A percentile compares a stretch with the other conserved stretches of the same genome.
phyloP scores from a whole-genome alignment of 305 asterid species.

The Striga hermonthica region DNA sequence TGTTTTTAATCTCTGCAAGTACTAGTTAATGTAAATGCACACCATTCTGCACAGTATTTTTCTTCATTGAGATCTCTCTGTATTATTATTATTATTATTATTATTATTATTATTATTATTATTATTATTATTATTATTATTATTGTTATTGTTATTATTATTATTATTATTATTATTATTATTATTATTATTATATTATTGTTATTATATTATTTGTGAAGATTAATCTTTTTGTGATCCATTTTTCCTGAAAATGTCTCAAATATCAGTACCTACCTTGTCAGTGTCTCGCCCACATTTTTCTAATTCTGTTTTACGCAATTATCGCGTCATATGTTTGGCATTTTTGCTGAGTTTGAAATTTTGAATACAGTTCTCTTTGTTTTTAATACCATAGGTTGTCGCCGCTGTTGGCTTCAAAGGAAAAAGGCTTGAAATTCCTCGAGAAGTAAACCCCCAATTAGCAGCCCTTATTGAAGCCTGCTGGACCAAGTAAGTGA shows the following conservation, averaged over 20 bases:
- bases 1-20: no score
- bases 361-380: constrained; percentile 17
- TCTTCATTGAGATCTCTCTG: no score
- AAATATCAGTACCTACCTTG: neutral
- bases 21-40: no score
- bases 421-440: constrained; percentile 81
- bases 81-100: no score
- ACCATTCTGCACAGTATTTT: no score
- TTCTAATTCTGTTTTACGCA: neutral
- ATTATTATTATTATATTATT: no score
- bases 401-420: constrained; percentile 97
- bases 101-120: no score
- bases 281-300: neutral
- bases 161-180: no score
- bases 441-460: constrained; percentile 69
- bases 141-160: no score
- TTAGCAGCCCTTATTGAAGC: constrained; percentile 76
- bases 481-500: constrained; percentile 90
- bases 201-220: neutral
- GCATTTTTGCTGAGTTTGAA: constrained; percentile 16
- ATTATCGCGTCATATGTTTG: constrained; percentile 7
- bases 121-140: no score
- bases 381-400: constrained; percentile 53
- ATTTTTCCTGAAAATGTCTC: neutral
- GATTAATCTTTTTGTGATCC: neutral